Percentiles rank a stretch among this genome's conserved stretches.
Evolutionary conservation across 495 filamentous ascomycete genomes (phyloP).

Genomic region (Trypethelium eluteriae): DNA sequence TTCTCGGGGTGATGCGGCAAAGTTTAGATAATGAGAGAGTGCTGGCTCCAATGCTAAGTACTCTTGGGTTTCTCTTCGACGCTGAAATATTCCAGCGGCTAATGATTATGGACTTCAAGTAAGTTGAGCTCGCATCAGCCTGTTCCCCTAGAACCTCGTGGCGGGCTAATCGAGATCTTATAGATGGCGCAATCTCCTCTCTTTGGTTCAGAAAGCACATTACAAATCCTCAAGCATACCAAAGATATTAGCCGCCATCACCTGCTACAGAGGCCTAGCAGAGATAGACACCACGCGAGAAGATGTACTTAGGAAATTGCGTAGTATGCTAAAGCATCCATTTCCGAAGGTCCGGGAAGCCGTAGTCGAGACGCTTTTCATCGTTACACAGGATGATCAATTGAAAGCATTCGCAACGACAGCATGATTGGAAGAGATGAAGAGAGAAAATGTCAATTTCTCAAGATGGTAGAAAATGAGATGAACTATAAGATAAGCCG

Average conservation of each 20-base stretch:
- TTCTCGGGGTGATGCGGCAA: conserved; percentile 40
- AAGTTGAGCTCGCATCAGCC: conserved; percentile 2
- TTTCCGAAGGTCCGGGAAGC: conserved; percentile 22
- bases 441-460: no score
- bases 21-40: conserved; percentile 57
- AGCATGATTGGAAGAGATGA: background rate
- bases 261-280: conserved; percentile 63
- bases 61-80: conserved; percentile 67
- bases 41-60: conserved; percentile 64
- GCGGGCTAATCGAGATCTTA: background rate
- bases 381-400: conserved; percentile 13
- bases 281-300: conserved; percentile 34
- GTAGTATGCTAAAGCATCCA: conserved; percentile 26
- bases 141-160: conserved; percentile 6
- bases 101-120: conserved; percentile 27
- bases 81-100: conserved; percentile 39
- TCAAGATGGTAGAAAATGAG: no score
- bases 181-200: conserved; percentile 55
- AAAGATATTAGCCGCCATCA: conserved; percentile 69
- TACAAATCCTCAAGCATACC: conserved; percentile 72
- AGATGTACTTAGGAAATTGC: conserved; percentile 37
- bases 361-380: conserved; percentile 20
- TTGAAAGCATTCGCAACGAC: conserved; percentile 11
- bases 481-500: no score
- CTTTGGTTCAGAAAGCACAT: conserved; percentile 64